Evolutionary conservation across 345 rosid genomes (phyloP).

Genomic region (Euphorbia tirucalli): DNA sequence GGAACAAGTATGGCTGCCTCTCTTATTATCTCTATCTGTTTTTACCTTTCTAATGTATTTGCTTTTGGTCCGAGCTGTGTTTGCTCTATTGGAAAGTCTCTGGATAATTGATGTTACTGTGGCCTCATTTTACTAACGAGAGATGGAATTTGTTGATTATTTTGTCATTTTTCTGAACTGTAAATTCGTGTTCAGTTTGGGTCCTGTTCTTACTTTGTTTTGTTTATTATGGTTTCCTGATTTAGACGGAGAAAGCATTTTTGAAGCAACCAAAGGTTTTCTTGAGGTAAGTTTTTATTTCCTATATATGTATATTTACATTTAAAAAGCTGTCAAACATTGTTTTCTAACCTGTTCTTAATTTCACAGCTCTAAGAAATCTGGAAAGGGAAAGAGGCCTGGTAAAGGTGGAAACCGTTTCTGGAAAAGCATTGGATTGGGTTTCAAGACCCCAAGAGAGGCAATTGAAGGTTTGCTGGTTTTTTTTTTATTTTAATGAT

Average conservation of each 20-base stretch:
- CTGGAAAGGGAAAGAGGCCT: conserved; percentile 91
- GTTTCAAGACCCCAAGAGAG: conserved; percentile 94
- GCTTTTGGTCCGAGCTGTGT: not conserved
- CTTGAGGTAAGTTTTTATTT: conserved; percentile 41
- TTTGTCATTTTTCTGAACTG: no score
- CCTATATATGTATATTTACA: not conserved
- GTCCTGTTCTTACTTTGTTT: not conserved
- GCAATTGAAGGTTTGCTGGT: conserved; percentile 65
- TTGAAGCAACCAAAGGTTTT: conserved; percentile 89
- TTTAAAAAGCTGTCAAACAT: not conserved
- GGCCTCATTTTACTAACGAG: not conserved
- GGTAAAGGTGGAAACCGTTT: conserved; percentile 93
- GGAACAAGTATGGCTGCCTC: conserved; percentile 5
- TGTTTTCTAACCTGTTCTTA: not conserved
- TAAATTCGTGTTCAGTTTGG: not conserved
- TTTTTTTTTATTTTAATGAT: not conserved
- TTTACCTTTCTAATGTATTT: no score
- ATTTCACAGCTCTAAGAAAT: conserved; percentile 59
- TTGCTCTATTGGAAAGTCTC: not conserved
- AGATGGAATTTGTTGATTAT: not conserved
- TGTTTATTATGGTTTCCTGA: not conserved
- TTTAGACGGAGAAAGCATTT: conserved; percentile 79
- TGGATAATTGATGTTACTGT: no score
- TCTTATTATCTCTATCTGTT: no score
- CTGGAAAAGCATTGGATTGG: conserved; percentile 84